Evolutionary conservation across 306 rosid species (phyloP).

Genomic region (cucumber (Cucumis sativus)): Cucumber_9930_V3 NC_026657.2:30724001-30724500

Average conservation of each 20-base stretch:
- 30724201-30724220: no score
- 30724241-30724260: no score
- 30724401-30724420: constrained; percentile 65
- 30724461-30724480: constrained; percentile 10
- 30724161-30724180: no score
- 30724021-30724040: background rate
- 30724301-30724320: background rate
- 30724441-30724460: constrained; percentile 2
- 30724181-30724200: no score
- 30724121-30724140: no score
- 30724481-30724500: constrained; percentile 9
- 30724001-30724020: background rate
- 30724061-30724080: background rate
- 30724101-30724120: no score
- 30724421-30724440: constrained; percentile 11
- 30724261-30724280: no score
- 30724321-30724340: constrained; percentile 31
- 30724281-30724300: no score
- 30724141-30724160: no score
- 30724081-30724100: no score
- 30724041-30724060: background rate
- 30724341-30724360: constrained; percentile 82
- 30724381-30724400: constrained; percentile 76
- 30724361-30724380: constrained; percentile 76
- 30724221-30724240: no score